A percentile compares a stretch with the other conserved stretches of the same genome.
These are phyloP conservation scores for Berberis thunbergii DNA, from an alignment of 164 flowering plant species.

Conservation along the genomic window DNA sequence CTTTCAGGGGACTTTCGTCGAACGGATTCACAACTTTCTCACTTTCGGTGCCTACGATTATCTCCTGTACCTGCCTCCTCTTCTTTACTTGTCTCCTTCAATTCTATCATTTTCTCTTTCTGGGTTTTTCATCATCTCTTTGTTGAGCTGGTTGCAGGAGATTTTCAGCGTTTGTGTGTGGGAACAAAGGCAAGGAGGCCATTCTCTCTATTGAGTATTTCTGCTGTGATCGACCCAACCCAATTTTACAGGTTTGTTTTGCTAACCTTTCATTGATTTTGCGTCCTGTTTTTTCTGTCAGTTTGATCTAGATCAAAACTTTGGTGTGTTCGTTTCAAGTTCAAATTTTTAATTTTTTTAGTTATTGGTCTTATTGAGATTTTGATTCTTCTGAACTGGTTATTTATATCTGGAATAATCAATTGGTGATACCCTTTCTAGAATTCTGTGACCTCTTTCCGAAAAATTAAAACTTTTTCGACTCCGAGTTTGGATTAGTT, in stretches of 20 bases:
- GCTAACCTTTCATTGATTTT: neutral
- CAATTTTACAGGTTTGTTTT: slow-evolving; percentile 64
- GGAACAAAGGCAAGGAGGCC: slow-evolving; percentile 46
- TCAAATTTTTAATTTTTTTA: too few species aligned
- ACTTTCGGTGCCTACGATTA: slow-evolving; percentile 79
- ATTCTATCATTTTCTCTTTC: neutral
- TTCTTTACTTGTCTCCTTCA: neutral
- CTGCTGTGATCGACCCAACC: slow-evolving; percentile 92
- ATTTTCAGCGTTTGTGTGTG: slow-evolving; percentile 46
- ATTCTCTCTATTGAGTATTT: slow-evolving; percentile 52
- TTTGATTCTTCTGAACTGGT: too few species aligned
- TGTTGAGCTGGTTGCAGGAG: slow-evolving; percentile 34
- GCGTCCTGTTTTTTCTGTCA: neutral
- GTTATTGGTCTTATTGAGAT: too few species aligned
- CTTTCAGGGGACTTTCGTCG: slow-evolving; percentile 65
- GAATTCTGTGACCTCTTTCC: too few species aligned
- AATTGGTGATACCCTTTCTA: too few species aligned
- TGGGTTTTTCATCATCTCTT: too few species aligned
- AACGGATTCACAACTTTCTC: slow-evolving; percentile 61
- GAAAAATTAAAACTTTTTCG: too few species aligned
- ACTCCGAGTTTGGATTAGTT: too few species aligned
- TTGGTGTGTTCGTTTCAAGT: too few species aligned
- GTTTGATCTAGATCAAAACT: neutral
- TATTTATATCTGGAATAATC: too few species aligned
- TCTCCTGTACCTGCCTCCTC: slow-evolving; percentile 35